Conservation (phyloP, 495 filamentous ascomycete genomes). For the Cercophora scortea region DNA sequence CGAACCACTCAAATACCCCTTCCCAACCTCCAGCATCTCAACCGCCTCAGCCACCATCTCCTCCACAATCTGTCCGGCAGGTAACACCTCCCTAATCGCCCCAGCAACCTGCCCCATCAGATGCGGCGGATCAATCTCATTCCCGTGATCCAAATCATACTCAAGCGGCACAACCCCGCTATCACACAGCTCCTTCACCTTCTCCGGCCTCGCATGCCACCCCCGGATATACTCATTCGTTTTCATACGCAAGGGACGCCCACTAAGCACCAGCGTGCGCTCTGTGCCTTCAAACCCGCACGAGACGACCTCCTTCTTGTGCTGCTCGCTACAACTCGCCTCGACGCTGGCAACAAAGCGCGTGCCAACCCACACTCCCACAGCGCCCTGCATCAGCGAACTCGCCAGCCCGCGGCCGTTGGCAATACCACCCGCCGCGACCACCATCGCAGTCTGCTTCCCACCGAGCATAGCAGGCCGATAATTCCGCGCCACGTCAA, state of each 20-base stretch:
- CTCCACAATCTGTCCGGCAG: constrained; percentile 71
- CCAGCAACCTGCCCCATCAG: constrained; percentile 93
- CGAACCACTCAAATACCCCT: constrained; percentile 35
- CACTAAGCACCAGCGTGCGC: constrained; percentile 69
- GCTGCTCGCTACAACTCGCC: constrained; percentile 66
- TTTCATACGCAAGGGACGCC: constrained; percentile 70
- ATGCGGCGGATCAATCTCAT: constrained; percentile 73
- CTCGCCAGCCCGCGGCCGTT: constrained; percentile 65
- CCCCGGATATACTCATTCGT: constrained; percentile 72
- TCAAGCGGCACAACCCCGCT: constrained; percentile 70
- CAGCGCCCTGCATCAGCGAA: constrained; percentile 64
- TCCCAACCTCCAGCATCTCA: constrained; percentile 52
- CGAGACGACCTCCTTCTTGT: constrained; percentile 73
- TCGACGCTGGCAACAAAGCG: constrained; percentile 73
- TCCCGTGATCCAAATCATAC: constrained; percentile 67
- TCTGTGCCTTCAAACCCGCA: constrained; percentile 68
- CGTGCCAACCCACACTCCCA: constrained; percentile 78
- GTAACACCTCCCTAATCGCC: constrained; percentile 62
- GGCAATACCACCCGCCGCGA: constrained; percentile 68
- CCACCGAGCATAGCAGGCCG: constrained; percentile 39
- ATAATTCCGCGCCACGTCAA: constrained; percentile 61
- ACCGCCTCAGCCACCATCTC: constrained; percentile 83
- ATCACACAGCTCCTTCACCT: constrained; percentile 63
- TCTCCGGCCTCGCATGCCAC: constrained; percentile 68
- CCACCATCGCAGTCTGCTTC: constrained; percentile 52